Percentiles rank a stretch among this genome's conserved stretches.
phyloP scores from a whole-genome alignment of 2,329 filamentous ascomycete genomes.

The Gaeumannomyces tritici region DNA sequence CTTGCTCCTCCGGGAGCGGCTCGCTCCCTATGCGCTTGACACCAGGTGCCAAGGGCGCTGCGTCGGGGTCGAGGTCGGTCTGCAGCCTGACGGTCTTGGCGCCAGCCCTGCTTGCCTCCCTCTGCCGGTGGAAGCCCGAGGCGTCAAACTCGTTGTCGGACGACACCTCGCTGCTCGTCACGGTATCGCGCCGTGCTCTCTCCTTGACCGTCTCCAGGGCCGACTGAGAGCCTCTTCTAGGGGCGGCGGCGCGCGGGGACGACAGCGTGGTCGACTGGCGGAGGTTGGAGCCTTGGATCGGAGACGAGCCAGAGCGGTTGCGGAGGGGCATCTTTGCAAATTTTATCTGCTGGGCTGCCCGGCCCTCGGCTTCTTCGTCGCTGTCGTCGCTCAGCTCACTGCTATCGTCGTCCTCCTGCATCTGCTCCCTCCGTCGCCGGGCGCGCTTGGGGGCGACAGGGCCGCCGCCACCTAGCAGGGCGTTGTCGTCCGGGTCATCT shows the following conservation, averaged over 20 bases:
- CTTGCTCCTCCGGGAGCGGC: conserved; percentile 45
- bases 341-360: conserved; percentile 81
- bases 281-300: conserved; percentile 58
- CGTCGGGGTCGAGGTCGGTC: conserved; percentile 14
- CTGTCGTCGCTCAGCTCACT: conserved; percentile 79
- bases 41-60: conserved; percentile 19
- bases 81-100: conserved; percentile 43
- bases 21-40: conserved; percentile 37
- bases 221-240: conserved; percentile 60
- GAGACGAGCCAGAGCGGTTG: conserved; percentile 79
- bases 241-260: conserved; percentile 32
- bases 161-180: conserved; percentile 74
- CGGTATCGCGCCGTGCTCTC: conserved; percentile 61
- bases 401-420: conserved; percentile 80
- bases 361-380: conserved; percentile 63
- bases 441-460: conserved; percentile 50
- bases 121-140: conserved; percentile 52
- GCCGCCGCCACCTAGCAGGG: conserved; percentile 39
- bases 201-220: conserved; percentile 62
- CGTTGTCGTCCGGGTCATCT: conserved; percentile 57
- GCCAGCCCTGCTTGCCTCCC: conserved; percentile 50
- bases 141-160: conserved; percentile 73
- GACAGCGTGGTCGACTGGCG: conserved; percentile 41
- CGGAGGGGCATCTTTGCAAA: conserved; percentile 94
- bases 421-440: conserved; percentile 58